Percentiles rank a stretch among this genome's conserved stretches.
These are phyloP conservation scores for Boletus rex-veris DNA, from an alignment of 768 basidiomycete genomes.

Conservation along the genomic window DNA sequence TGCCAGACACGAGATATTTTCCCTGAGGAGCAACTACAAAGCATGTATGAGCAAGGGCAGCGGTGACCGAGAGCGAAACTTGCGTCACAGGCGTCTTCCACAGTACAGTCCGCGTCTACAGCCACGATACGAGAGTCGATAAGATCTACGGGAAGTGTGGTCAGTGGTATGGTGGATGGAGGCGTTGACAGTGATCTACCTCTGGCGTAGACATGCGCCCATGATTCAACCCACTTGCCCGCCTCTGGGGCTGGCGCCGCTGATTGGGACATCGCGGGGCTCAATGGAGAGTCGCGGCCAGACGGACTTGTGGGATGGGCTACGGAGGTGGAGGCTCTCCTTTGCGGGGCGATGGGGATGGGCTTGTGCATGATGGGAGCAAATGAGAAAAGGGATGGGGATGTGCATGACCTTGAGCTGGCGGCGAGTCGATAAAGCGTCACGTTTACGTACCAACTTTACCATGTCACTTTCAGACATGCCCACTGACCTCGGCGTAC, in stretches of 20 bases:
- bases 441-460: conserved; percentile 17
- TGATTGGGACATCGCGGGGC: conserved; percentile 9
- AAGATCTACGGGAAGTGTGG: conserved; percentile 44
- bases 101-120: conserved; percentile 67
- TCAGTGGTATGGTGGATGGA: not conserved
- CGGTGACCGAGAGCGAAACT: conserved; percentile 17
- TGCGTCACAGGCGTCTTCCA: conserved; percentile 83
- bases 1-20: conserved; percentile 63
- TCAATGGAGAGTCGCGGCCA: conserved; percentile 17
- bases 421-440: not conserved
- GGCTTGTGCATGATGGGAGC: conserved; percentile 12
- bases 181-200: conserved; percentile 38
- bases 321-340: conserved; percentile 20
- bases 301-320: conserved; percentile 11
- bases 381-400: too few relatives aligned
- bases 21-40: conserved; percentile 55
- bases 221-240: conserved; percentile 55
- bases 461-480: conserved; percentile 6
- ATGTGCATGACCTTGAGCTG: too few relatives aligned
- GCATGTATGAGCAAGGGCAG: not conserved
- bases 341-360: conserved; percentile 10
- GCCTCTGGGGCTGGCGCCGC: conserved; percentile 30
- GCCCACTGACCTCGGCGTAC: conserved; percentile 43
- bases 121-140: conserved; percentile 65
- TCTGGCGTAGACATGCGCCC: conserved; percentile 54